Base-by-base conservation (phyloP, 1,284 basidiomycete species). In the Phlebopus sp. region DNA sequence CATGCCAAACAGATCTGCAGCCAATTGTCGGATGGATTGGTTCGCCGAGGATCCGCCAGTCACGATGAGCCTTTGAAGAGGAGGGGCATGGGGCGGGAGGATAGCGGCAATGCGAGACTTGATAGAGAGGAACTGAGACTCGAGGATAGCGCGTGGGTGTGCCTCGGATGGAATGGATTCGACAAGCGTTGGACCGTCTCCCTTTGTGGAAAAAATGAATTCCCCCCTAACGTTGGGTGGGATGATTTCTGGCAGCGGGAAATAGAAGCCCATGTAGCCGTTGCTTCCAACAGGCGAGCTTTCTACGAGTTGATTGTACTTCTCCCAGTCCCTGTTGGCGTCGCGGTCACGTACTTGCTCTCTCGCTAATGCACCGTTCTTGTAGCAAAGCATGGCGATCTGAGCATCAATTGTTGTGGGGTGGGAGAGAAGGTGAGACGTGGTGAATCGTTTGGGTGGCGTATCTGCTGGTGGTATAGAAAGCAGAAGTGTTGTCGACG, bases 401-500 rank as follows among this genome's bases (percentile, higher is more conserved):
- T 82, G 76, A 0, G 80, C 82, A 39, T 76, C 71, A 17, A 68
- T 59, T 29, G 75, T 73, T 0, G 83, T 84, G 1, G 86, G 86
- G 57, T 88, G 85, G 1, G 85, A 74, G 44, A 89, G 77, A 9
- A 88, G 72, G 63, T 89, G 86, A 0, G 85, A 88, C 2, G 82
- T 84, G 0, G 83, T 87, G 60, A 85, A 82, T n/a, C 85, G 72
- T 52, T 74, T 78, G 0, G 86, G 86, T 6, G 84, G 76, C 3
- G 69, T 71, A 46, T 74, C 70, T 5, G 79, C 69, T 5, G 81
- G 79, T 8, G 82, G 80, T 30, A 83, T 86, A 3, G 89, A 88
- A 41, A 95, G 77, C 17, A 95, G 77, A 55, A 93, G 82, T 0
- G 92, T 95, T 11, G 92, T 93, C 0, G 90, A 93, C 6, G 92